phyloP scores from a whole-genome alignment of 805 yeast species.

The Candida sanyiensis region DNA sequence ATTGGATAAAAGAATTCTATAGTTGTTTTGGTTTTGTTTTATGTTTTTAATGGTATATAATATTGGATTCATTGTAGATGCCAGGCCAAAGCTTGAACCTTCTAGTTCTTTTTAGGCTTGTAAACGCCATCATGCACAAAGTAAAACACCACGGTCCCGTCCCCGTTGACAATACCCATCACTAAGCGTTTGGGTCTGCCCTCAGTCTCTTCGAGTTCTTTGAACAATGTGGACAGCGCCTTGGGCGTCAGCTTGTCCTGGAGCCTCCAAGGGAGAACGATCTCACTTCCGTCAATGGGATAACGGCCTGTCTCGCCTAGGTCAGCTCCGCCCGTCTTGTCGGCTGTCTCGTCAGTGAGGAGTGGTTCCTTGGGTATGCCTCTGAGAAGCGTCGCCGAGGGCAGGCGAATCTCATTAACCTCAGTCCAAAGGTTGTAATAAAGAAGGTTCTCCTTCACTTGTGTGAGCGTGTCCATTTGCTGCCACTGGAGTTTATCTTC shows the following conservation, averaged over 20 bases:
- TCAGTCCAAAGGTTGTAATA: constrained; percentile 23
- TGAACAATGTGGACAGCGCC: constrained; percentile 38
- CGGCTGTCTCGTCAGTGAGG: constrained; percentile 14
- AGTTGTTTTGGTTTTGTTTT: neutral
- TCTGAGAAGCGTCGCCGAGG: constrained; percentile 8
- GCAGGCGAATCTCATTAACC: constrained; percentile 12
- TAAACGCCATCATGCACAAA: constrained; percentile 60
- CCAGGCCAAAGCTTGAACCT: neutral
- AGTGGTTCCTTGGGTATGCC: constrained; percentile 24
- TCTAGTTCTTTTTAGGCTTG: constrained; percentile 53
- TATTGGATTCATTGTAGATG: no score
- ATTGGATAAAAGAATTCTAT: neutral
- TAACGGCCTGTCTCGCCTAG: constrained; percentile 6
- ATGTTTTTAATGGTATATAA: no score
- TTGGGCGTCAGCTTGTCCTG: constrained; percentile 31
- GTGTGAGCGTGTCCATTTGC: constrained; percentile 3
- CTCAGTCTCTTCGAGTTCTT: constrained; percentile 14
- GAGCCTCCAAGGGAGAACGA: constrained; percentile 33
- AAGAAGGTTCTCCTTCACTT: constrained; percentile 21
- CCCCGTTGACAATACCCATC: constrained; percentile 53
- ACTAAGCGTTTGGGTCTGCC: constrained; percentile 41
- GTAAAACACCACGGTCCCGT: constrained; percentile 69
- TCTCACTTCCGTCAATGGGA: constrained; percentile 4
- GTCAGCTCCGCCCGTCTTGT: neutral
- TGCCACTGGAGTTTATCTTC: no score